Conservation (phyloP, 78 protist genomes). For the Isochrysis galbana region DNA sequence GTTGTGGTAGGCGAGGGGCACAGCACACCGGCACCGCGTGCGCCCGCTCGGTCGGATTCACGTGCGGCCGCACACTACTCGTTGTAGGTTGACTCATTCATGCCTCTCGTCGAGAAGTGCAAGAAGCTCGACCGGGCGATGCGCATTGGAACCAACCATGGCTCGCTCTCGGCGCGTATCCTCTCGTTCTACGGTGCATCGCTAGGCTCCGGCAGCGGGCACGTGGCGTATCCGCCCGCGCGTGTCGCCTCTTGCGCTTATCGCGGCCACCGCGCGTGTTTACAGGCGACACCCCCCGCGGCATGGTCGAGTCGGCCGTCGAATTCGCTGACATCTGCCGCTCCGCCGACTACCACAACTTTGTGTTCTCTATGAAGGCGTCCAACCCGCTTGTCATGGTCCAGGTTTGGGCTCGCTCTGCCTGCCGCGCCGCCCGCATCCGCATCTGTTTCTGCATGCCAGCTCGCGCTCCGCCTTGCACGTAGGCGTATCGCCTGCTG, state of each 20-base stretch:
- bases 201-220: no score
- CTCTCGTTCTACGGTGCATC: conserved; percentile 49
- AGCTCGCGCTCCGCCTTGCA: no score
- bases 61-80: neutral
- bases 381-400: conserved; percentile 53
- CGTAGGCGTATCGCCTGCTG: conserved; percentile 57
- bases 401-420: neutral
- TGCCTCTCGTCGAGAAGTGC: conserved; percentile 63
- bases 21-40: neutral
- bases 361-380: conserved; percentile 59
- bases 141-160: conserved; percentile 61
- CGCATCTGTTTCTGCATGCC: no score
- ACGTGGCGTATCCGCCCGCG: no score
- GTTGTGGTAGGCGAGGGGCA: no score
- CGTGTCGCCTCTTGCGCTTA: no score
- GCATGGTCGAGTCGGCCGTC: conserved; percentile 53
- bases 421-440: no score
- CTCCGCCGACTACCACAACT: conserved; percentile 58
- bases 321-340: conserved; percentile 63
- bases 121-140: conserved; percentile 42
- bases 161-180: conserved; percentile 57
- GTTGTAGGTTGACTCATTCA: conserved; percentile 39
- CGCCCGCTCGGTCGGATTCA: neutral
- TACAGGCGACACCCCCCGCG: conserved; percentile 58
- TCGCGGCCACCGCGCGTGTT: no score